Evolutionary conservation across 495 filamentous ascomycete species (phyloP).

Genomic region (Penicillium taxi): DNA sequence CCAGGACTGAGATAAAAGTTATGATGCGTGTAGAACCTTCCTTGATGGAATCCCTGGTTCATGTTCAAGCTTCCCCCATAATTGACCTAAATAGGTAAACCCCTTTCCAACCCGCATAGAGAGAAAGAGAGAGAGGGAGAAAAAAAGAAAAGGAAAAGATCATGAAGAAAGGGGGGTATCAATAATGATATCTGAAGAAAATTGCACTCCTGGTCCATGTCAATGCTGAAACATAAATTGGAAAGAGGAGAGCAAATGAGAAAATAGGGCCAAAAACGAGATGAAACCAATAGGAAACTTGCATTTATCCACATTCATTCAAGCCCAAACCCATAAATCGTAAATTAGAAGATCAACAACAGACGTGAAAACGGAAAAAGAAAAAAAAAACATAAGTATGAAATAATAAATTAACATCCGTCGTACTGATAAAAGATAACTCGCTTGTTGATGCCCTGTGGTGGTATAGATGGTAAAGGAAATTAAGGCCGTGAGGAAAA

Average conservation of each 20-base stretch:
- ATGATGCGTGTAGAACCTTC: too few species aligned
- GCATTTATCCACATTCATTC: neutral
- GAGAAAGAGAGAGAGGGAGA: neutral
- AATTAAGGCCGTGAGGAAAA: constrained; percentile 13
- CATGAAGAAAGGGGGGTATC: constrained; percentile 14
- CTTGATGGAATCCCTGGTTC: too few species aligned
- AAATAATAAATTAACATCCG: too few species aligned
- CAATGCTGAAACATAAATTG: too few species aligned
- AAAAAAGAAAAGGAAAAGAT: neutral
- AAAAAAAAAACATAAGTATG: constrained; percentile 21
- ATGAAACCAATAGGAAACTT: constrained; percentile 6
- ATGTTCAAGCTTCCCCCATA: too few species aligned
- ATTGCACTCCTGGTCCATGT: too few species aligned
- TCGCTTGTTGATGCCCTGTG: constrained; percentile 17
- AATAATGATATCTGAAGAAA: constrained; percentile 20
- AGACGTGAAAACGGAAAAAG: constrained; percentile 11
- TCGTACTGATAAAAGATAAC: constrained; percentile 24
- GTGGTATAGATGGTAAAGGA: constrained; percentile 7
- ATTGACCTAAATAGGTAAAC: too few species aligned
- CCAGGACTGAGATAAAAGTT: too few species aligned
- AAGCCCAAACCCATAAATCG: constrained; percentile 5
- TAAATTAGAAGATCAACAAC: too few species aligned
- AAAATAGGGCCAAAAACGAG: constrained; percentile 12
- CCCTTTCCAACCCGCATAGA: too few species aligned
- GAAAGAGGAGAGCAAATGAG: constrained; percentile 9